These are phyloP conservation scores for Trichosporon ovoides DNA, from an alignment of 1,284 basidiomycete species.

Conservation along the genomic window DNA sequence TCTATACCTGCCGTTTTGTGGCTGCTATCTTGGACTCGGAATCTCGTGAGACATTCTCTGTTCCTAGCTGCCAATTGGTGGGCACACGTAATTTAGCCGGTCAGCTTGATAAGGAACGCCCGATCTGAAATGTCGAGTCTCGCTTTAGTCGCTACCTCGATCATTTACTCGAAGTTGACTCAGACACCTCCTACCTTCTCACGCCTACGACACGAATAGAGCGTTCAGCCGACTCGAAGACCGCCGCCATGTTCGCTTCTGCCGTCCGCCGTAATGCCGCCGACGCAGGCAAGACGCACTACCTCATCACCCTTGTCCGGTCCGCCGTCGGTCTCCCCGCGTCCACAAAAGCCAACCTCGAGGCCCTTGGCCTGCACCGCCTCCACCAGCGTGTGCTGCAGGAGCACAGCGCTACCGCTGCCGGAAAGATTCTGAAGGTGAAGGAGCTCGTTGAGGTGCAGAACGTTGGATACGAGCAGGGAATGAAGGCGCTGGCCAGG, in stretches of 20 bases:
- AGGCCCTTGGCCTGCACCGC: constrained; percentile 49
- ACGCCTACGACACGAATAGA: no score
- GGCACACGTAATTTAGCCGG: no score
- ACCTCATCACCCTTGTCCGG: constrained; percentile 52
- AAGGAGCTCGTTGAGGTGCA: constrained; percentile 55
- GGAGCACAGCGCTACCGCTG: constrained; percentile 41
- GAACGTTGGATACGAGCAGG: constrained; percentile 47
- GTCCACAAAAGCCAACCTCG: constrained; percentile 45
- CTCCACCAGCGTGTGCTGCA: constrained; percentile 52
- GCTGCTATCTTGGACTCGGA: no score
- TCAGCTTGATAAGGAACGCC: no score
- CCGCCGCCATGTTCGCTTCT: constrained; percentile 17
- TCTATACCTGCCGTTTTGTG: no score
- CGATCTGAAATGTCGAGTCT: no score
- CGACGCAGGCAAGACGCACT: constrained; percentile 34
- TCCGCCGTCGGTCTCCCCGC: constrained; percentile 52
- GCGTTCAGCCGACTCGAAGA: no score
- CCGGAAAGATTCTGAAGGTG: constrained; percentile 52
- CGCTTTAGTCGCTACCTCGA: no score
- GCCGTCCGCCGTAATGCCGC: constrained; percentile 10
- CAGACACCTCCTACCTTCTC: no score
- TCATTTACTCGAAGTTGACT: no score
- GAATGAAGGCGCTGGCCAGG: constrained; percentile 25
- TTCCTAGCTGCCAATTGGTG: no score
- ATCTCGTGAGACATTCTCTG: no score